These are phyloP conservation scores for Mycena rebaudengoi DNA, from an alignment of 768 basidiomycete genomes.

Conservation along the genomic window DNA sequence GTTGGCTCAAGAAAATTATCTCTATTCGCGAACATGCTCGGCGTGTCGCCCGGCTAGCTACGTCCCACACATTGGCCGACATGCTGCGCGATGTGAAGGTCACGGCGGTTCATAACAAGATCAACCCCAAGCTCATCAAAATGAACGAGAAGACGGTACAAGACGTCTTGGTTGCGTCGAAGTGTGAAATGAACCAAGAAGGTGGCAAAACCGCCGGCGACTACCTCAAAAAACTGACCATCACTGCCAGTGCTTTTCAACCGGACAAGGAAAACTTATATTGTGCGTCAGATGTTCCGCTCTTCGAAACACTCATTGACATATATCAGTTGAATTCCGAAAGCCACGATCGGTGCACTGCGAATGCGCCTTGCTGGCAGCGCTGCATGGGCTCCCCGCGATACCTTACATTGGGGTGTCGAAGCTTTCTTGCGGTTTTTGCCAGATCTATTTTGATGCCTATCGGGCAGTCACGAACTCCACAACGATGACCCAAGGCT, in stretches of 20 bases:
- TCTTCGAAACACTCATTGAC: not conserved
- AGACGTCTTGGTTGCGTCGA: not conserved
- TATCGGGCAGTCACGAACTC: not conserved
- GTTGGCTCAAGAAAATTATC: not conserved
- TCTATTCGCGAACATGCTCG: not conserved
- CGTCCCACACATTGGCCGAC: not conserved
- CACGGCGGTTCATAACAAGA: not conserved
- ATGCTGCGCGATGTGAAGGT: not conserved
- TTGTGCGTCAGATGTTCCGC: not conserved
- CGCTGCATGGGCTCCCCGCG: not conserved
- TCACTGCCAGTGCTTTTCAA: no score
- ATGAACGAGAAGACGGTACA: not conserved
- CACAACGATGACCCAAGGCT: not conserved
- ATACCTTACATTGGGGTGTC: not conserved
- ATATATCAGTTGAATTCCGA: not conserved
- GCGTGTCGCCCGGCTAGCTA: not conserved
- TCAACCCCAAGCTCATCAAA: not conserved
- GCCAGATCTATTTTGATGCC: not conserved
- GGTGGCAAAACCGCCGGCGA: no score
- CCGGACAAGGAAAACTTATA: not conserved
- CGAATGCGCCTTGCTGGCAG: not conserved
- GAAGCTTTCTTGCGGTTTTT: not conserved
- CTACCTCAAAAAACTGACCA: no score
- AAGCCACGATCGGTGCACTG: not conserved
- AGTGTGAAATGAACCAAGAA: not conserved